phyloP scores from a whole-genome alignment of 306 rosid species.

The Hylodesmum podocarpum region DNA sequence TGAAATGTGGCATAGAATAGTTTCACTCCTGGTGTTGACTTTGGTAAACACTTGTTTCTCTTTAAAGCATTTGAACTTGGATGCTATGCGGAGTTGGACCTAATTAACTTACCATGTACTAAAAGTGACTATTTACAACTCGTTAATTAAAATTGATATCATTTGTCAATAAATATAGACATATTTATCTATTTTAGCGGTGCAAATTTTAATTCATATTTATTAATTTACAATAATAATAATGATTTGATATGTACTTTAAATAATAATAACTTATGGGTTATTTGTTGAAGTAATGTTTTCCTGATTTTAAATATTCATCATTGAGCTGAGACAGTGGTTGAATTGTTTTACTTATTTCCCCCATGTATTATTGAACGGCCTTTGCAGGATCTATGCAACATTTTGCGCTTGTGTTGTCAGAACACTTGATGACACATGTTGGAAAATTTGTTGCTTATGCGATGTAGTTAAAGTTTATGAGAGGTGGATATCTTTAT shows the following conservation, averaged over 20 bases:
- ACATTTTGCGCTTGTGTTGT: slow-evolving; percentile 4
- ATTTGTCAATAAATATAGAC: not conserved
- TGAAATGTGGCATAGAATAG: too few relatives aligned
- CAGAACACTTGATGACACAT: slow-evolving; percentile 3
- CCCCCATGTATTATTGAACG: not conserved
- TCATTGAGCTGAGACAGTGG: not conserved
- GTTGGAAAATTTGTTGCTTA: not conserved
- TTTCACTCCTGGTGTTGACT: too few relatives aligned
- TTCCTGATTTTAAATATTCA: not conserved
- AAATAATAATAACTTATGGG: not conserved
- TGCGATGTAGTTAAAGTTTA: too few relatives aligned
- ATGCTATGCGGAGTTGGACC: too few relatives aligned
- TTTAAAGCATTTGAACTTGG: too few relatives aligned
- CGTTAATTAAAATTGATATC: not conserved
- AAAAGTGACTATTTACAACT: too few relatives aligned
- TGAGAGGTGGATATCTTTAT: too few relatives aligned
- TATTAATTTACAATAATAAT: not conserved
- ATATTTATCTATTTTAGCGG: not conserved
- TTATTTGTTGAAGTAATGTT: not conserved
- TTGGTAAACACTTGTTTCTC: too few relatives aligned
- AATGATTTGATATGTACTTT: not conserved
- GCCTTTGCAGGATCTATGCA: slow-evolving; percentile 2
- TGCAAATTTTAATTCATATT: too few relatives aligned
- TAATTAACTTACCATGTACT: too few relatives aligned
- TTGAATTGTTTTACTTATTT: not conserved